Evolutionary conservation across 257 asterid species (phyloP), one percentile per base, ranked within the genome.

Genomic region (Catharanthus roseus): DNA sequence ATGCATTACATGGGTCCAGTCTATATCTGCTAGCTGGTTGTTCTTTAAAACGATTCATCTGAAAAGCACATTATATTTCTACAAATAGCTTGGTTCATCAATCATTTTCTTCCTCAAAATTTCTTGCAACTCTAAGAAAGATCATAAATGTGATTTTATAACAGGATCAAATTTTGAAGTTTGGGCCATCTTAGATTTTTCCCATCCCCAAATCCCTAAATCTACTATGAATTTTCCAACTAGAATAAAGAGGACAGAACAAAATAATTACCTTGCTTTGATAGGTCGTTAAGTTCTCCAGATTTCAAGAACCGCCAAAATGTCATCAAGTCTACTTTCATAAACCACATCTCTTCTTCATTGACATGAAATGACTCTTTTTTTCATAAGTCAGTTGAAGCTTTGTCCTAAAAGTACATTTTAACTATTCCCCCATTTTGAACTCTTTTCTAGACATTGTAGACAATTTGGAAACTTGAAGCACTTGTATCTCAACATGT

Each of bases 221-320:
- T 49, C 31, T 50, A n/a, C 13, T 0, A 12, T 6, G 36, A 26
- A 21, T 36, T 10, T 9, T 73, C 47, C 56, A 70, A 54, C 26
- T 44, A 34, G 53, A 76, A 64, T 9, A 42, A 4, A 24, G 8
- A 13, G 28, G 2, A 41, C 33, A 55, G 6, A 55, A 24, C n/a
- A 13, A 18, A 0, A 65, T 19, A 21, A 31, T n/a, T 84, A 90
- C 96, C 96, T 90, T 75, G 96, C 89, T 74, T 73, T 82, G 75
- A 89, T 77, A 71, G 87, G 81, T 63, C 81, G 70, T 53, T 79
- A 80, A 44, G 80, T 65, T 74, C 76, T 61, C 97, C 97, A 89
- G 69, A 74, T 75, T 79, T 73, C 66, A 66, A 89, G 87, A 72
- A 87, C 79, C 19, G 77, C 74, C 70, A 89, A 76, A 79, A 86